phyloP scores from a whole-genome alignment of 192 early-diverging fungal genomes.

The Umbelopsis vinacea region DNA sequence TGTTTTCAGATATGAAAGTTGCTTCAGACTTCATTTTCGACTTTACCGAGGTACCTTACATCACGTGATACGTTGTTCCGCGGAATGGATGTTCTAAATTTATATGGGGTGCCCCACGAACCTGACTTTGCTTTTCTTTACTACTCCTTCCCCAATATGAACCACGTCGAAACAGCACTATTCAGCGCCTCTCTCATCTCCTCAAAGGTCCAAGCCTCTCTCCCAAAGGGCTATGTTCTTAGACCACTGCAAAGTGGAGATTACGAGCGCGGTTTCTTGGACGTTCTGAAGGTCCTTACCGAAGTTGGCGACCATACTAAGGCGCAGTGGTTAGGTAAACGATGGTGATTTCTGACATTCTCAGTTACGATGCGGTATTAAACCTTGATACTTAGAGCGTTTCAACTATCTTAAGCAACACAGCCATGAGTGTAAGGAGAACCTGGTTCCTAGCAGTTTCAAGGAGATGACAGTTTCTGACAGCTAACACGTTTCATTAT shows the following conservation, averaged over 20 bases:
- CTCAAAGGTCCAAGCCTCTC: constrained; percentile 61
- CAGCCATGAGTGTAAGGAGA: constrained; percentile 69
- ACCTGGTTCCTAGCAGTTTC: neutral
- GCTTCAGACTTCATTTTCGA: no score
- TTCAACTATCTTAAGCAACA: constrained; percentile 77
- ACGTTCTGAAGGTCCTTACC: constrained; percentile 70
- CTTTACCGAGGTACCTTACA: no score
- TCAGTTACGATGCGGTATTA: no score
- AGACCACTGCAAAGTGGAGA: constrained; percentile 69
- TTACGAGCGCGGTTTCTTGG: constrained; percentile 76
- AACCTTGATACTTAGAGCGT: constrained; percentile 50
- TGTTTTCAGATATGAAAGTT: no score
- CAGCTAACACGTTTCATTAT: neutral
- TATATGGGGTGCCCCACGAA: neutral
- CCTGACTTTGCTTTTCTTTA: neutral
- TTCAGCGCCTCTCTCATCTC: constrained; percentile 73
- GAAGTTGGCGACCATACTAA: constrained; percentile 76
- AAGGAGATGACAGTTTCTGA: neutral
- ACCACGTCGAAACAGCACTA: constrained; percentile 46
- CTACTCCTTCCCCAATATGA: neutral
- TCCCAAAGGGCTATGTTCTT: constrained; percentile 70
- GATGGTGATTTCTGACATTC: neutral
- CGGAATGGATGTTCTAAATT: neutral
- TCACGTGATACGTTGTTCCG: neutral
- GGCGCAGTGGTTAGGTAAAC: constrained; percentile 64